Base-by-base conservation (phyloP, 2,329 filamentous ascomycete species). In the Talaromyces marneffei region DNA sequence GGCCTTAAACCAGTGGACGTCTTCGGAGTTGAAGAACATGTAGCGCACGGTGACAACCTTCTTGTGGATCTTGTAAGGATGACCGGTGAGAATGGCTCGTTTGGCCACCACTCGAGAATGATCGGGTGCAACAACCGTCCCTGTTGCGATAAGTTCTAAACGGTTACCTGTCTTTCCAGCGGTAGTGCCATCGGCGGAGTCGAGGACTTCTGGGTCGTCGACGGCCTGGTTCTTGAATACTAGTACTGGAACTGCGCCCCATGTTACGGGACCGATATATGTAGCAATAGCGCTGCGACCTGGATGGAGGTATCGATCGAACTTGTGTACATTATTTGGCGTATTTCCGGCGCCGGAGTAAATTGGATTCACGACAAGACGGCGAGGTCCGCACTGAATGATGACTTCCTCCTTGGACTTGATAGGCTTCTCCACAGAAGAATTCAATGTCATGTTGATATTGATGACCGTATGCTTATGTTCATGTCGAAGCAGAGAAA, bases 21-120 rank as follows among this genome's bases (percentile, higher is more conserved):
- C 95, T 70, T 93, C 91, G 54, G 89, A 82, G 80, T 93, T 95
- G 86, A 99, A 99, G 83, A 99, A 99, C 95, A 99, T 99, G 83
- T 99, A 99, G 31, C 94, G 88, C 52, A 99, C 88, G 0, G 95
- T 99, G 63, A 99, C 94, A 25, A 99, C 82, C 77, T 89, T 92
- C 84, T 96, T 97, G 85, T 99, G 91, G 74, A 99, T 99, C 80
- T 99, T 96, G 83, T 91, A 97, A 0, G 95, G 94, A 73, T 99
- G 93, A 16, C 94, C 95, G 0, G 94, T 96, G 61, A 99, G 83
- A 66, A 97, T 90, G 68, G 96, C 87, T 57, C 94, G 88, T 79
- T 99, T 99, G 69, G 93, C 92, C 63, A 99, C 86, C 60, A 99
- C 88, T 40, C 94, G 88, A 53, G 77, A 70, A 72, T 86, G 72